Evolutionary conservation across 78 protist species (phyloP).

Genomic region (Monosiga brevicollis): DNA sequence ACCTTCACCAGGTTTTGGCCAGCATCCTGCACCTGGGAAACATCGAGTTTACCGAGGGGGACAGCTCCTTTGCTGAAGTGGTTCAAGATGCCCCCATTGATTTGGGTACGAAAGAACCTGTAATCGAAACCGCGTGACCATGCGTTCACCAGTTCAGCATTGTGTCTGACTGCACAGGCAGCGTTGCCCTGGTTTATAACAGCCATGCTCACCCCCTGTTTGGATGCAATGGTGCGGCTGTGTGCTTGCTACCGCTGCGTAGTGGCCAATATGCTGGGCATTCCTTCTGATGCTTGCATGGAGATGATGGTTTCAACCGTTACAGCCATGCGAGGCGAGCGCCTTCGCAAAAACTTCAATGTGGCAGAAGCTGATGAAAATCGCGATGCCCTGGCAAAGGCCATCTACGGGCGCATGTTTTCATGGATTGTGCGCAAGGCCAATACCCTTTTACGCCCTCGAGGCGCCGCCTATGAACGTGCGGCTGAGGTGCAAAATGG

Average conservation of each 20-base stretch:
- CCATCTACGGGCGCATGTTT: constrained; percentile 66
- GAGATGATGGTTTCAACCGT: not conserved
- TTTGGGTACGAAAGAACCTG: no score
- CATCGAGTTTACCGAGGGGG: constrained; percentile 22
- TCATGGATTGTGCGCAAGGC: constrained; percentile 64
- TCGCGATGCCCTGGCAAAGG: constrained; percentile 84
- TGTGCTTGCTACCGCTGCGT: not conserved
- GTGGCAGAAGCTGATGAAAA: constrained; percentile 39
- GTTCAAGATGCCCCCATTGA: constrained; percentile 49
- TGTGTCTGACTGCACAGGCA: no score
- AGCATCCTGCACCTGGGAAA: constrained; percentile 62
- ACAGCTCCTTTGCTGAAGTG: not conserved
- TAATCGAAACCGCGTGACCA: no score
- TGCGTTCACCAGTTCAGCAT: no score
- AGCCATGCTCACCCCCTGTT: no score
- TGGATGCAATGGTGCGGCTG: no score
- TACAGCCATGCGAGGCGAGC: not conserved
- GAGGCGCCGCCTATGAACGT: not conserved
- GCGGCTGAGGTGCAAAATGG: not conserved
- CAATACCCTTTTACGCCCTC: constrained; percentile 28
- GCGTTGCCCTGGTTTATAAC: no score
- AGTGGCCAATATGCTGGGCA: not conserved
- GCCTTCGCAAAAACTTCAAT: not conserved
- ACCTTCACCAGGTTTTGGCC: constrained; percentile 20
- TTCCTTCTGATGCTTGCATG: not conserved